These are phyloP conservation scores for Coleophoma cylindrospora DNA, from an alignment of 2,329 filamentous ascomycete species.

Conservation along the genomic window DNA sequence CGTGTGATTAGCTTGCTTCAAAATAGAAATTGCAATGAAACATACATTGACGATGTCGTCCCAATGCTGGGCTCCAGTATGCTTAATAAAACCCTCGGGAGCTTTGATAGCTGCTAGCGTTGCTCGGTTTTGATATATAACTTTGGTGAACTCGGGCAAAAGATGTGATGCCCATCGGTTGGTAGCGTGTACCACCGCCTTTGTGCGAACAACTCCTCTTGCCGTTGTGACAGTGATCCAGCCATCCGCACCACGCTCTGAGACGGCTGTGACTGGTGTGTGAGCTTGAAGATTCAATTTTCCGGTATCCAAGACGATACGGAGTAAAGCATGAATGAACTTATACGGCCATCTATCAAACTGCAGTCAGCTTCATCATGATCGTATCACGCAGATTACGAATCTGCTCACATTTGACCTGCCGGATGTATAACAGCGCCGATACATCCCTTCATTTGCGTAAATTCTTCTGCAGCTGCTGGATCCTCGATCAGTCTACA, in stretches of 20 bases:
- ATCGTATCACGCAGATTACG: too few relatives aligned
- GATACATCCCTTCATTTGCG: conserved; percentile 25
- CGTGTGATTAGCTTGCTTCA: not conserved
- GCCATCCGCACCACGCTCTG: conserved; percentile 15
- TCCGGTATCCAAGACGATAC: conserved; percentile 40
- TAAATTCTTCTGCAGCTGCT: conserved; percentile 20
- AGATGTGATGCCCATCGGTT: conserved; percentile 62
- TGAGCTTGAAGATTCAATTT: conserved; percentile 44
- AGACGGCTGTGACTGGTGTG: conserved; percentile 33
- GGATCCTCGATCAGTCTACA: conserved; percentile 26
- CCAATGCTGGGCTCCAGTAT: conserved; percentile 27
- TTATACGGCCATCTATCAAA: conserved; percentile 27
- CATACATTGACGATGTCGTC: conserved; percentile 20
- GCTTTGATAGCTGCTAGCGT: conserved; percentile 24
- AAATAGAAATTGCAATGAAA: not conserved
- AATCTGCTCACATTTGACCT: conserved; percentile 1
- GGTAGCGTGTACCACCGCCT: conserved; percentile 55
- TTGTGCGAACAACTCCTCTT: conserved; percentile 47
- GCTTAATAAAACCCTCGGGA: conserved; percentile 23
- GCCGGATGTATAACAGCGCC: conserved; percentile 23
- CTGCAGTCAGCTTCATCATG: too few relatives aligned
- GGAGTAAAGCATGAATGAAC: conserved; percentile 54
- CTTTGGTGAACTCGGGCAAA: conserved; percentile 42
- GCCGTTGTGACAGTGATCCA: conserved; percentile 44
- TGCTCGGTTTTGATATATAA: conserved; percentile 30